Percentiles rank a stretch among this genome's conserved stretches.
Conservation (phyloP, 495 filamentous ascomycete genomes). For the Penicillium longicatenatum region DNA sequence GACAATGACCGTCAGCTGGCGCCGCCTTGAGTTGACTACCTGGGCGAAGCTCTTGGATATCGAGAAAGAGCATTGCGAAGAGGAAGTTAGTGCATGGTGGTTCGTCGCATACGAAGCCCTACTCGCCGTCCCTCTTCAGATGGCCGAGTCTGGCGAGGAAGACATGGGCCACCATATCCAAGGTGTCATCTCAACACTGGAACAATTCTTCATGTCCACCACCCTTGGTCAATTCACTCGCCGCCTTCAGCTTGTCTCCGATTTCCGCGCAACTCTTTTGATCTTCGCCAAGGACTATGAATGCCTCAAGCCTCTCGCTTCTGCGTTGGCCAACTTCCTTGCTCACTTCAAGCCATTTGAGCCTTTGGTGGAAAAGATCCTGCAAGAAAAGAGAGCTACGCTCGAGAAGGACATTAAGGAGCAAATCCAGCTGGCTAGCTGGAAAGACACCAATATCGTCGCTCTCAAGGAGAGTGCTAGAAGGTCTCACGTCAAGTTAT, state of each 20-base stretch:
- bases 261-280: constrained; percentile 57
- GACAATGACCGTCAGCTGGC: constrained; percentile 77
- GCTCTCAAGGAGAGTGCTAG: constrained; percentile 84
- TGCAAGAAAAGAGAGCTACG: constrained; percentile 61
- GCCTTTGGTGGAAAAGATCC: constrained; percentile 57
- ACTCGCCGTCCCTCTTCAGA: constrained; percentile 69
- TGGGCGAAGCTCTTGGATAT: constrained; percentile 90
- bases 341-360: constrained; percentile 69
- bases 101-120: constrained; percentile 91
- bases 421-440: constrained; percentile 83
- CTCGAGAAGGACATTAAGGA: constrained; percentile 88
- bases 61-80: constrained; percentile 71
- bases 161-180: constrained; percentile 64
- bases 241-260: constrained; percentile 69
- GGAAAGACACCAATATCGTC: constrained; percentile 95
- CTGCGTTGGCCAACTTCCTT: constrained; percentile 77
- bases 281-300: constrained; percentile 58
- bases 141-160: constrained; percentile 53
- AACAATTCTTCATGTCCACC: constrained; percentile 71
- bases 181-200: constrained; percentile 69
- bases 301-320: constrained; percentile 48
- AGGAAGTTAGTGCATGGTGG: constrained; percentile 89
- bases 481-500: constrained; percentile 87
- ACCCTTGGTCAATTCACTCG: constrained; percentile 77
- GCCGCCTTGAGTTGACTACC: constrained; percentile 83